Percentiles rank a stretch among this genome's conserved stretches.
Evolutionary conservation across 495 filamentous ascomycete genomes (phyloP).

Genomic region (Aspergillus ostianus): DNA sequence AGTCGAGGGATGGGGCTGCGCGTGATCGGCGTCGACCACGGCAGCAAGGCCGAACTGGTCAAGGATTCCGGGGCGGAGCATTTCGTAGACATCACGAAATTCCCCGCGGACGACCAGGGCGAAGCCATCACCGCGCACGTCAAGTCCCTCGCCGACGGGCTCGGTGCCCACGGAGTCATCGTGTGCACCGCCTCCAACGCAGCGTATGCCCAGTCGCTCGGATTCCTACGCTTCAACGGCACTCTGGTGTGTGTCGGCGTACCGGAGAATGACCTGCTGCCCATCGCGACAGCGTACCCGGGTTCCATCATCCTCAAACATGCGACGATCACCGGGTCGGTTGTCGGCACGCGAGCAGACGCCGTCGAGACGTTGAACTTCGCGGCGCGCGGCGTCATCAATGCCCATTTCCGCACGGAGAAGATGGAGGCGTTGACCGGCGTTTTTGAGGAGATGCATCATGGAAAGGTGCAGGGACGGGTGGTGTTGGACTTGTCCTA

Average conservation of each 20-base stretch:
- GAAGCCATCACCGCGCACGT: conserved; percentile 52
- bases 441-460: conserved; percentile 60
- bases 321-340: conserved; percentile 56
- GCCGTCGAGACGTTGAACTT: conserved; percentile 67
- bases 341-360: conserved; percentile 63
- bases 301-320: conserved; percentile 50
- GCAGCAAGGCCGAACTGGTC: conserved; percentile 59
- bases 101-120: conserved; percentile 45
- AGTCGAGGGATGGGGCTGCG: conserved; percentile 61
- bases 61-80: conserved; percentile 62
- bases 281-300: conserved; percentile 58
- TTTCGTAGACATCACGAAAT: conserved; percentile 65
- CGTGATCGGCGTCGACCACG: conserved; percentile 68
- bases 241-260: conserved; percentile 66
- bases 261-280: conserved; percentile 57
- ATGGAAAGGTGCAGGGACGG: conserved; percentile 55
- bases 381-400: conserved; percentile 59
- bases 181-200: conserved; percentile 64
- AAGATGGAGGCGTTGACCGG: conserved; percentile 62
- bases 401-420: conserved; percentile 56
- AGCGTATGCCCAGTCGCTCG: conserved; percentile 60
- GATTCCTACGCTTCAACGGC: conserved; percentile 62
- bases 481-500: conserved; percentile 59
- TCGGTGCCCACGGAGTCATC: conserved; percentile 63
- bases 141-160: conserved; percentile 56